Conservation (phyloP, 495 filamentous ascomycete genomes). For the Penicillium malachiteum region DNA sequence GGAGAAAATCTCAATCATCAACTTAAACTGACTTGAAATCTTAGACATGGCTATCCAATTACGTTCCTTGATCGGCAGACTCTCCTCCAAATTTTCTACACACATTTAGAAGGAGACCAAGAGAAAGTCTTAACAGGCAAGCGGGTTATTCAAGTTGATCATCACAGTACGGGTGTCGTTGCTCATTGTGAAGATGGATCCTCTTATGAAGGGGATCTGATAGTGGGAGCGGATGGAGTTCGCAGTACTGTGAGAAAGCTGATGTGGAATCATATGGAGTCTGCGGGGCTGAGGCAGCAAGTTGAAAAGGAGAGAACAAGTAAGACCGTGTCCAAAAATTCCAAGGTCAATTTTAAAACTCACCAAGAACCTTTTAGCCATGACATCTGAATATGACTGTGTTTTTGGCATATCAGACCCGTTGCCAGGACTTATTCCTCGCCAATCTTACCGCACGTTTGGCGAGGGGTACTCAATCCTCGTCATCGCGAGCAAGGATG, state of each 20-base stretch:
- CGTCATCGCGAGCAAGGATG: background rate
- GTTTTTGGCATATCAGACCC: constrained; percentile 19
- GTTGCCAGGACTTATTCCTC: background rate
- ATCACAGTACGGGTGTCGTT: background rate
- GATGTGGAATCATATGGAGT: background rate
- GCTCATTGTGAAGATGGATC: constrained; percentile 27
- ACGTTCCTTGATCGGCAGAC: background rate
- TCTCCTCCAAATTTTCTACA: background rate
- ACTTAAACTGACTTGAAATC: background rate
- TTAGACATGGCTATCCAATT: background rate
- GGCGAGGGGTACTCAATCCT: background rate
- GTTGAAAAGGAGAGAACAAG: no score
- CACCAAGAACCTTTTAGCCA: background rate
- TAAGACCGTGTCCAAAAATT: no score
- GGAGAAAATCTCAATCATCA: background rate
- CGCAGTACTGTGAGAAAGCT: constrained; percentile 28
- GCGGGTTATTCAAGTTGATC: background rate
- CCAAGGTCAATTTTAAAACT: background rate
- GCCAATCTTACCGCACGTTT: background rate
- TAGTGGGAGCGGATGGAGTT: constrained; percentile 16
- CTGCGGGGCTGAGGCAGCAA: no score
- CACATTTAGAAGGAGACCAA: background rate
- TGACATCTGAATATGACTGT: constrained; percentile 18
- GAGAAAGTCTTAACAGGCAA: background rate
- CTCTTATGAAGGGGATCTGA: constrained; percentile 11